Evolutionary conservation across 257 asterid species (phyloP).

Genomic region (Dorcoceras hygrometricum): DNA sequence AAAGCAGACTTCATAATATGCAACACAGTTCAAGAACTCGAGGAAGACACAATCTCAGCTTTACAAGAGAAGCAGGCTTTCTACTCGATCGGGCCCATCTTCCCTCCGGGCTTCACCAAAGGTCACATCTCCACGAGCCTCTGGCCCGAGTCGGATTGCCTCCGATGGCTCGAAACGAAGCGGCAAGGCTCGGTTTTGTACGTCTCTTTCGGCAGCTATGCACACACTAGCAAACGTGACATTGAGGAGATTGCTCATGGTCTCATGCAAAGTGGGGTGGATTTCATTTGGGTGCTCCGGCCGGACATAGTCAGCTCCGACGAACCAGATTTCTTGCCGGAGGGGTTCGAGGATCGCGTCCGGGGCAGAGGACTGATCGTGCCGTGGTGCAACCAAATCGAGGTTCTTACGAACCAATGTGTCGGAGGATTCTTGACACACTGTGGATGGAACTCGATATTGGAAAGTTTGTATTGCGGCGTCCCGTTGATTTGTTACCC

Average conservation of each 20-base stretch:
- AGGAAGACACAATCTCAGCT: constrained; percentile 37
- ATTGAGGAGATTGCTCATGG: constrained; percentile 54
- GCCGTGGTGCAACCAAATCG: constrained; percentile 47
- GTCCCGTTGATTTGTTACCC: constrained; percentile 62
- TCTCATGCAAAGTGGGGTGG: constrained; percentile 43
- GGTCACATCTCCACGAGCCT: constrained; percentile 33
- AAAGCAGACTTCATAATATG: constrained; percentile 60
- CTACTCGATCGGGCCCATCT: constrained; percentile 55
- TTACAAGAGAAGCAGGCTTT: constrained; percentile 34
- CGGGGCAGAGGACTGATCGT: constrained; percentile 35
- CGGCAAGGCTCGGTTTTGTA: constrained; percentile 47
- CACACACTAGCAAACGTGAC: constrained; percentile 29
- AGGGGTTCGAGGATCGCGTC: constrained; percentile 25
- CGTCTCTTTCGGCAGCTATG: constrained; percentile 61
- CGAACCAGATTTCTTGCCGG: constrained; percentile 24
- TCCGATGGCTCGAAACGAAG: constrained; percentile 46
- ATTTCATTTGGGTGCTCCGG: constrained; percentile 65
- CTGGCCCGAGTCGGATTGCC: constrained; percentile 46
- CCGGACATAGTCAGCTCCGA: constrained; percentile 29
- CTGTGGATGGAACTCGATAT: constrained; percentile 53
- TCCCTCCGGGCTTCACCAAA: constrained; percentile 20
- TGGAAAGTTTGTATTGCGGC: constrained; percentile 51
- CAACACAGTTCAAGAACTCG: constrained; percentile 66
- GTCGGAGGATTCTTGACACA: constrained; percentile 57
- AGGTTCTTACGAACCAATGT: constrained; percentile 30